Evolutionary conservation across 257 asterid genomes (phyloP), one percentile per base, ranked within the genome.

Genomic region (Nicotiana tabacum): DNA sequence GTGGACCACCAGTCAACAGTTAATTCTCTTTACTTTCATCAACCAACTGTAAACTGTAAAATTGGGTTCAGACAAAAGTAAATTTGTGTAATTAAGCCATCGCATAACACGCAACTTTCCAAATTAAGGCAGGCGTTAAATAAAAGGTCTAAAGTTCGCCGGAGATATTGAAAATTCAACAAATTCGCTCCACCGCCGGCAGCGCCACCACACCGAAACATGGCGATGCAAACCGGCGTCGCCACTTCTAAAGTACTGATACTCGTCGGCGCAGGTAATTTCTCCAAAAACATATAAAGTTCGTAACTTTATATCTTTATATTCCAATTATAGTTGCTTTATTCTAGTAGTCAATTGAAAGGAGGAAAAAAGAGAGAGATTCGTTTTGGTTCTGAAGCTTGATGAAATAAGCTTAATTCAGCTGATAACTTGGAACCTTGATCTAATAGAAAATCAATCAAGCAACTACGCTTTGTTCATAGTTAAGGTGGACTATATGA

Each of bases 151-250:
- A 72, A 70, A 72, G 78, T 74, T 74, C 43, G 64, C 80, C 82
- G 58, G 82, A 43, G 43, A 29, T 48, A 58, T 79, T 46, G 39
- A 46, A 58, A 79, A 30, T 78, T 39, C 51, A 37, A 46, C 53
- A 27, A 39, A 62, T 66, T 53, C 35, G 76, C 61, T 35, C 61
- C 12, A 15, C 74, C 78, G 6, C 37, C 60, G 70, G 83, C 32
- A 24, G 60, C 11, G 21, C 5, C 51, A 67, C 76, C 6, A 83
- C 85, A 80, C 79, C 53, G 83, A 65, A 70, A 88, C 81, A 91
- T 92, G 97, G 95, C 97, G 90, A 80, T 91, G 93, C 95, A 92
- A 84, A 91, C 94, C 61, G 97, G 95, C 78, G 89, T 91, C 32
- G 91, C 94, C 33, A 90, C 97, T 84, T 90, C 95, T 35, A 92